These are phyloP conservation scores for Penicillium sp. DNA, from an alignment of 2,329 filamentous ascomycete species.

Conservation along the genomic window DNA sequence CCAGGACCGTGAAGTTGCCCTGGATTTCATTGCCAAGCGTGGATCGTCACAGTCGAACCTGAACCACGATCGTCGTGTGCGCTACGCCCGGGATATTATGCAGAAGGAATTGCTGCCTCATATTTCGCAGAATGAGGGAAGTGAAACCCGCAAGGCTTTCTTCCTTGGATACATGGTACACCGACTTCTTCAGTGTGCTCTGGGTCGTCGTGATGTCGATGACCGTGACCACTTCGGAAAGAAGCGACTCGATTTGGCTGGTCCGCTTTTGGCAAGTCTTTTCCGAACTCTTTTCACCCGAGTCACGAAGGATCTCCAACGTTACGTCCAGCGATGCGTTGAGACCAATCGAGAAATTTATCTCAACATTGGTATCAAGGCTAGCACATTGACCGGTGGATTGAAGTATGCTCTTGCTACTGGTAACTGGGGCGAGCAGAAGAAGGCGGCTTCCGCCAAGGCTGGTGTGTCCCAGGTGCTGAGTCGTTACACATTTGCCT, in stretches of 20 bases:
- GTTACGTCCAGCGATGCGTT: constrained; percentile 84
- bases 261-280: constrained; percentile 86
- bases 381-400: constrained; percentile 81
- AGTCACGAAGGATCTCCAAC: constrained; percentile 81
- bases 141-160: constrained; percentile 91
- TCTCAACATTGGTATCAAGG: constrained; percentile 80
- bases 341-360: constrained; percentile 85
- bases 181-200: constrained; percentile 80
- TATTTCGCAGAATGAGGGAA: constrained; percentile 89
- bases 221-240: constrained; percentile 98
- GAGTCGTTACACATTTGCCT: constrained; percentile 95
- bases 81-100: constrained; percentile 85
- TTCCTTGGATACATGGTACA: constrained; percentile 99
- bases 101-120: constrained; percentile 95
- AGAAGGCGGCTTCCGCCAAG: constrained; percentile 89
- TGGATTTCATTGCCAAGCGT: constrained; percentile 92
- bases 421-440: constrained; percentile 98
- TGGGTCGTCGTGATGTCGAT: constrained; percentile 86
- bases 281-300: constrained; percentile 88
- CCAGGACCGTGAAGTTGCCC: constrained; percentile 84
- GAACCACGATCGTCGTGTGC: constrained; percentile 75
- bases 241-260: constrained; percentile 91
- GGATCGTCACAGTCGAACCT: constrained; percentile 63
- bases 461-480: constrained; percentile 96
- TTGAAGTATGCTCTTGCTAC: constrained; percentile 95